Percentiles rank a stretch among this genome's conserved stretches.
Evolutionary conservation across 2,329 filamentous ascomycete genomes (phyloP).

Genomic region (Stemphylium lycopersici): DNA sequence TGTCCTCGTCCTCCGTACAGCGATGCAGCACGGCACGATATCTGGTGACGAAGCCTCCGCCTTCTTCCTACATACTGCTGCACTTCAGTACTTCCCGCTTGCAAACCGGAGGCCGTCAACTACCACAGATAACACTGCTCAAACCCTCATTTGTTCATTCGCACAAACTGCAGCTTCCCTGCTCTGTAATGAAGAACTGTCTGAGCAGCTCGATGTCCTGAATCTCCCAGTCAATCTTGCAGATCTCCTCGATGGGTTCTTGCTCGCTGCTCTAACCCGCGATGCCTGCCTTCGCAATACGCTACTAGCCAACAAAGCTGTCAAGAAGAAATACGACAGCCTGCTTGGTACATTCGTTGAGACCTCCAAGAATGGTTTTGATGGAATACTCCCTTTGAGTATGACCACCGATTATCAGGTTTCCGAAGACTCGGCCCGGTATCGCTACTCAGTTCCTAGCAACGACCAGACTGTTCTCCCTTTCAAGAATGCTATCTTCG

Average conservation of each 20-base stretch:
- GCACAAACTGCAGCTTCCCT: conserved; percentile 1
- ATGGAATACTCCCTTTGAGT: conserved; percentile 1
- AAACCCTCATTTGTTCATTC: conserved; percentile 1
- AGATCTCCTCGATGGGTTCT: conserved; percentile 9
- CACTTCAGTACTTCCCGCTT: conserved; percentile 7
- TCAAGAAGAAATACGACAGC: conserved; percentile 5
- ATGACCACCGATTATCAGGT: conserved; percentile 4
- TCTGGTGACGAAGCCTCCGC: conserved; percentile 3
- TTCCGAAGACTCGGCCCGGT: conserved; percentile 2
- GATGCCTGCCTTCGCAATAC: conserved; percentile 6
- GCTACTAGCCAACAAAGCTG: conserved; percentile 5
- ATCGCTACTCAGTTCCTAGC: conserved; percentile 1
- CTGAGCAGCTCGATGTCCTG: conserved; percentile 7
- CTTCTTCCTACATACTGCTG: conserved; percentile 10
- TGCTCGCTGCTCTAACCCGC: conserved; percentile 2
- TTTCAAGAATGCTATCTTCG: conserved; percentile 1
- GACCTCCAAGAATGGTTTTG: background rate
- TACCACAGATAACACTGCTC: background rate
- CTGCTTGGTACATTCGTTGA: conserved; percentile 1
- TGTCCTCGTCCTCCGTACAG: conserved; percentile 4
- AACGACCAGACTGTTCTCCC: conserved; percentile 2
- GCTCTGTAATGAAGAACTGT: conserved; percentile 2
- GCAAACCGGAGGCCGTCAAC: background rate
- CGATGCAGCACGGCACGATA: conserved; percentile 2
- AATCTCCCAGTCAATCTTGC: conserved; percentile 9